phyloP scores from a whole-genome alignment of 2,329 filamentous ascomycete genomes.

The Whalleya microplaca region DNA sequence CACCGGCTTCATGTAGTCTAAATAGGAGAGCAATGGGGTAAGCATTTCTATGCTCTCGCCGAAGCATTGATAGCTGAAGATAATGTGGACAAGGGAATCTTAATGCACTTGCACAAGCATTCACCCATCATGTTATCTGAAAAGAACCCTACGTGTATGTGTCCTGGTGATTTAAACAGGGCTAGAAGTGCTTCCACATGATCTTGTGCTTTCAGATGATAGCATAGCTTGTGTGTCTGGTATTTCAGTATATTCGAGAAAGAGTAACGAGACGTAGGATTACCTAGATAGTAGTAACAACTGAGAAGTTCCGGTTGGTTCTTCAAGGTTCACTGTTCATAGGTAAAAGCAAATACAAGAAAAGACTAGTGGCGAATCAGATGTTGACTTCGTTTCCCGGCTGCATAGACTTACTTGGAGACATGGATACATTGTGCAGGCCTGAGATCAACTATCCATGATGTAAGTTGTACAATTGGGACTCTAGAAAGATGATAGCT shows the following conservation, averaged over 20 bases:
- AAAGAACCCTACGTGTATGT: not conserved
- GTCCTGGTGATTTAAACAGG: too few relatives aligned
- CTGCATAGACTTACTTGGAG: too few relatives aligned
- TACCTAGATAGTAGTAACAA: not conserved
- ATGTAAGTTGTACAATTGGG: not conserved
- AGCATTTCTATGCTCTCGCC: slow-evolving; percentile 3
- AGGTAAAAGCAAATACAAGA: not conserved
- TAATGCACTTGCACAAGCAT: slow-evolving; percentile 14
- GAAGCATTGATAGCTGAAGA: not conserved
- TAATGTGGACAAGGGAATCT: slow-evolving; percentile 4
- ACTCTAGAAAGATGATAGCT: not conserved
- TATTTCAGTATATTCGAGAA: slow-evolving; percentile 4
- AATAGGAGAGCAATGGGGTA: slow-evolving; percentile 7
- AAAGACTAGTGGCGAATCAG: not conserved
- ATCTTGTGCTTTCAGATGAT: not conserved
- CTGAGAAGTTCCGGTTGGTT: not conserved
- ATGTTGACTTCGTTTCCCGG: not conserved
- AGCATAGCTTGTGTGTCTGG: not conserved
- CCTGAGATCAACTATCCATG: not conserved
- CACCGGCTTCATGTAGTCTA: not conserved
- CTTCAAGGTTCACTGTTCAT: not conserved
- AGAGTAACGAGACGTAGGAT: not conserved
- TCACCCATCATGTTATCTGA: slow-evolving; percentile 10
- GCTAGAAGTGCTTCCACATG: not conserved
- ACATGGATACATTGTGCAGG: not conserved